Base-by-base conservation (phyloP, 1,284 basidiomycete species). In the Apiotrichum gamsii region DNA sequence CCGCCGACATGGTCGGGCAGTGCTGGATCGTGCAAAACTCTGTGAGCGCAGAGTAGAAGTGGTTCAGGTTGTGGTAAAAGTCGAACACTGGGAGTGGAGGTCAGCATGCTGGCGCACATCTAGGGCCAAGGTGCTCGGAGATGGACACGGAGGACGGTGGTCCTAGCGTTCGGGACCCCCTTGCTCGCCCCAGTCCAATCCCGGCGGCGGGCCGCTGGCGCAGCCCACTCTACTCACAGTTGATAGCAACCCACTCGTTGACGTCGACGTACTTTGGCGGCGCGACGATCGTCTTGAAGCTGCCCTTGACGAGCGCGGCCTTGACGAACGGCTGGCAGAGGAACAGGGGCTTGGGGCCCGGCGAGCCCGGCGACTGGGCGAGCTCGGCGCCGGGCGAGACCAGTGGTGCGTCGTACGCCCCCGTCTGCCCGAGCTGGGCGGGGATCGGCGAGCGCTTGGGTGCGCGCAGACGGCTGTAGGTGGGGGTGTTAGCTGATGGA, bases 211-310 rank as follows among this genome's bases (percentile, higher is more conserved):
- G n/a, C n/a, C 3, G 21, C 13, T 24, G 36, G 13, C 14, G 14
- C 23, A 9, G 36, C 16, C 14, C 14, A 16, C 15, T 34, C 14
- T 9, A 77, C 88, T 67, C 67, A 96, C 91, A 80, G 67, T 97
- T 96, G 50, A 95, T 86, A 1, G 93, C 94, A 25, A 98, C 90
- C 95, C 95, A 98, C 73, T 98, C 95, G 80, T 90, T 93, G 43
- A 91, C 87, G 70, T 95, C 90, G 33, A 91, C 87, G 67, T 94
- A 97, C 70, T 96, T 96, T 16, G 95, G 95, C 30, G 95, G 80
- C 74, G 91, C 88, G 32, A 97, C 91, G 60, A 98, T 97, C 1
- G 93, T 97, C 76, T 96, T 96, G 76, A 97, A 96, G 68, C 90
- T 94, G 15, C 94, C 94, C 72, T 96, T 97, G 57, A 99, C 93